A percentile compares a stretch with the other conserved stretches of the same genome.
phyloP scores from a whole-genome alignment of 768 basidiomycete genomes.

The Dioszegia crocea region DNA sequence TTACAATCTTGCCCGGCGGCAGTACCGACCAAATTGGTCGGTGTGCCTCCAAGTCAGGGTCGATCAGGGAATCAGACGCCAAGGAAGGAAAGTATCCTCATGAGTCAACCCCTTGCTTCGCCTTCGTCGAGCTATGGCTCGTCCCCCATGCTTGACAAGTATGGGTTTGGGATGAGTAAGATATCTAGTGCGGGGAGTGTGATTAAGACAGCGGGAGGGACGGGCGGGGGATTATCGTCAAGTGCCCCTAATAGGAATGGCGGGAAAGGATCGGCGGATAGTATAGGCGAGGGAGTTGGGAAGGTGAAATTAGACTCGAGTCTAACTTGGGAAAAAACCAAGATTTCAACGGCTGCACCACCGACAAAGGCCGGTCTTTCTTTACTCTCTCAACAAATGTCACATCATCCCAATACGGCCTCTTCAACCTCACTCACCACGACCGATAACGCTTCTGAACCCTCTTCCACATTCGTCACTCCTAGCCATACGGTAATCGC shows the following conservation, averaged over 20 bases:
- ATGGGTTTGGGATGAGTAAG: conserved; percentile 87
- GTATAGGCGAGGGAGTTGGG: conserved; percentile 55
- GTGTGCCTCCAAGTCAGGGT: conserved; percentile 82
- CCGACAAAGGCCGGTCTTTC: conserved; percentile 58
- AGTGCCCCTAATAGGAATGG: conserved; percentile 34
- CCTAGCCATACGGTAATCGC: conserved; percentile 29
- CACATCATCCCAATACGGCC: conserved; percentile 29
- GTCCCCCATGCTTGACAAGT: conserved; percentile 76
- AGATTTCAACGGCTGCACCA: conserved; percentile 21
- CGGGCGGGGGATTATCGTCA: background rate
- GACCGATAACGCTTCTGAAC: conserved; percentile 13
- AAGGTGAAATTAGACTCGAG: conserved; percentile 48
- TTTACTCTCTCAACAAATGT: conserved; percentile 65
- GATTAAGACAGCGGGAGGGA: conserved; percentile 23
- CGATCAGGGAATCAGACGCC: conserved; percentile 96
- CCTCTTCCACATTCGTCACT: conserved; percentile 25
- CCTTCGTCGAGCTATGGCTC: conserved; percentile 67
- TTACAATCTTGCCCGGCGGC: conserved; percentile 59
- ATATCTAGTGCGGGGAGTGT: conserved; percentile 55
- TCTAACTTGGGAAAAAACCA: conserved; percentile 46
- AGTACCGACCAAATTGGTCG: conserved; percentile 74
- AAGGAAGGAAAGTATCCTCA: conserved; percentile 70
- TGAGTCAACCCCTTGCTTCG: conserved; percentile 82
- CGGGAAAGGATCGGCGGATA: conserved; percentile 53
- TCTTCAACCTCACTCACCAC: conserved; percentile 18